Evolutionary conservation across 495 filamentous ascomycete genomes (phyloP).

Genomic region (Penicillium nucicola): DNA sequence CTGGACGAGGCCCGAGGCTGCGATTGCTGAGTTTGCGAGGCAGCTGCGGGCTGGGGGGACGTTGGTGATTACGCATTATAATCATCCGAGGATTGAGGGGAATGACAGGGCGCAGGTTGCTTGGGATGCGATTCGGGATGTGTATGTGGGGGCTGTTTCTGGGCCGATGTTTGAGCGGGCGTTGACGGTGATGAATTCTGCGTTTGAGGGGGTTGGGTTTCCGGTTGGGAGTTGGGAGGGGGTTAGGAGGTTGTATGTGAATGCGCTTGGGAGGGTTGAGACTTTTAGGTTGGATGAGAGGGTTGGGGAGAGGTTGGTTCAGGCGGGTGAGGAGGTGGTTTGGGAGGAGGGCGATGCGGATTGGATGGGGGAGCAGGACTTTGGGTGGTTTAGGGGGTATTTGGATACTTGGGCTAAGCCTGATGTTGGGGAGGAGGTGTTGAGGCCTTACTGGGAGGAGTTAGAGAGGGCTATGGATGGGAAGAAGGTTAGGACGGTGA

Average conservation of each 20-base stretch:
- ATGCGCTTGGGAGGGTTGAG: neutral
- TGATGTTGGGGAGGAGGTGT: neutral
- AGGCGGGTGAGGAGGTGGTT: neutral
- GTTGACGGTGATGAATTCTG: neutral
- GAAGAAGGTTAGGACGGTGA: slow-evolving; percentile 3
- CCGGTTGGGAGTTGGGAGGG: neutral
- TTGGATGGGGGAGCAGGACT: slow-evolving; percentile 5
- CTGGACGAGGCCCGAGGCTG: slow-evolving; percentile 1
- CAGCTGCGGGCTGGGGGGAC: neutral
- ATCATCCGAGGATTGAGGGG: neutral
- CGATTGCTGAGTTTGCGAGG: neutral
- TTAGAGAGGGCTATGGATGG: slow-evolving; percentile 2
- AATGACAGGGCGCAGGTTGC: slow-evolving; percentile 1
- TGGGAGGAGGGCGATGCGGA: neutral
- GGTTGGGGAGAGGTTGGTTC: neutral
- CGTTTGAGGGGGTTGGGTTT: neutral
- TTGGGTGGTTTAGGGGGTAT: slow-evolving; percentile 4
- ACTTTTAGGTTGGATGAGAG: slow-evolving; percentile 1
- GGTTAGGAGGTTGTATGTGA: slow-evolving; percentile 1
- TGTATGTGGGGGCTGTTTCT: neutral
- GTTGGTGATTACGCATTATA: slow-evolving; percentile 2
- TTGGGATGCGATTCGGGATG: neutral
- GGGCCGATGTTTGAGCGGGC: slow-evolving; percentile 4
- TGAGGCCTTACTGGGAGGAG: slow-evolving; percentile 1
- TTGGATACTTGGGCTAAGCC: slow-evolving; percentile 1